Percentiles rank a stretch among this genome's conserved stretches.
phyloP scores from a whole-genome alignment of 768 basidiomycete genomes.

The Serendipita vermifera region DNA sequence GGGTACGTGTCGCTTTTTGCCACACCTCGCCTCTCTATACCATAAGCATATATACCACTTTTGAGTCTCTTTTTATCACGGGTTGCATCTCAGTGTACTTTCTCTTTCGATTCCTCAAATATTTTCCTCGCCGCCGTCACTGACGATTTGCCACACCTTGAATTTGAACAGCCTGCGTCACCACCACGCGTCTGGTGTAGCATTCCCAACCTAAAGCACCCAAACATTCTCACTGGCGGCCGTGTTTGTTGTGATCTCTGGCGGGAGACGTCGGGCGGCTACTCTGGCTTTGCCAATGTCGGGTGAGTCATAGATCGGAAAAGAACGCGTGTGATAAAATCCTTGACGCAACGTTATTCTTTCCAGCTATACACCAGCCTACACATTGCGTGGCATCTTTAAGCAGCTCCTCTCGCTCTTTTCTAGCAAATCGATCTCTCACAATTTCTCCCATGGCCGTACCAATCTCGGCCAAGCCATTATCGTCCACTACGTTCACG shows the following conservation, averaged over 20 bases:
- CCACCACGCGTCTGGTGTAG: neutral
- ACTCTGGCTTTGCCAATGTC: neutral
- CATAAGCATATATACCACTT: too few species aligned
- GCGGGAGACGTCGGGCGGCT: neutral
- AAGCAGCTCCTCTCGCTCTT: neutral
- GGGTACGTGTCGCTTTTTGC: neutral
- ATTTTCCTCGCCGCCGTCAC: neutral
- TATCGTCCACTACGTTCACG: neutral
- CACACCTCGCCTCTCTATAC: too few species aligned
- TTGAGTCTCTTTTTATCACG: too few species aligned
- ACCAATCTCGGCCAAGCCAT: neutral
- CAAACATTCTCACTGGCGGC: neutral
- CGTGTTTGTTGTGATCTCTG: neutral
- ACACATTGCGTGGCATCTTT: conserved; percentile 2
- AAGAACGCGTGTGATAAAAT: too few species aligned
- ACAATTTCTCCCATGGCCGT: neutral
- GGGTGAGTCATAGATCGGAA: neutral
- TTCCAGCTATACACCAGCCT: neutral
- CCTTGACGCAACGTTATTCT: too few species aligned
- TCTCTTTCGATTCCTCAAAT: neutral
- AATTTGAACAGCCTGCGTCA: neutral
- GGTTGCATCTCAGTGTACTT: too few species aligned
- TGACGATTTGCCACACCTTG: conserved; percentile 7
- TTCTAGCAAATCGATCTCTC: neutral
- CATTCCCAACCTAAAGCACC: neutral